Percentiles rank a stretch among this genome's conserved stretches.
phyloP scores from a whole-genome alignment of 768 basidiomycete species.

The Boletus pseudopeckii region DNA sequence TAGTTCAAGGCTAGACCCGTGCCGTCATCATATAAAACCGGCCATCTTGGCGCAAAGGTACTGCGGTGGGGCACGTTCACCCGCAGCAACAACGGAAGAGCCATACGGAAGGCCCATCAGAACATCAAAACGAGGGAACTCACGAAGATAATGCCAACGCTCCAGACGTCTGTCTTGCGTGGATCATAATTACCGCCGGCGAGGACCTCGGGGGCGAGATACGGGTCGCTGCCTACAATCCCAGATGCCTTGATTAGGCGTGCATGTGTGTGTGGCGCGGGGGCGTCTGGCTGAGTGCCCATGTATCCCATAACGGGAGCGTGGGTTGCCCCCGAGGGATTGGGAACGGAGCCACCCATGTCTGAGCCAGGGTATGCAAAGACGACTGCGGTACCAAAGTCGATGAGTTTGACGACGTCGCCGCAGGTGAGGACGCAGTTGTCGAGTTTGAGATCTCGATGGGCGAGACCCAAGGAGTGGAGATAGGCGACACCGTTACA shows the following conservation, averaged over 20 bases:
- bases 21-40: neutral
- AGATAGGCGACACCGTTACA: conserved; percentile 98
- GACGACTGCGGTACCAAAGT: conserved; percentile 99
- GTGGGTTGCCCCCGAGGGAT: conserved; percentile 5
- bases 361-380: conserved; percentile 96
- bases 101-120: neutral
- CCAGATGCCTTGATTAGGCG: conserved; percentile 67
- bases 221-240: conserved; percentile 95
- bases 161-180: conserved; percentile 98
- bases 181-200: conserved; percentile 82
- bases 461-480: conserved; percentile 95
- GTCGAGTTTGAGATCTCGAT: conserved; percentile 98
- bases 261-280: conserved; percentile 40
- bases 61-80: neutral
- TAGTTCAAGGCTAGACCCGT: neutral
- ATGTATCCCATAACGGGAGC: conserved; percentile 19
- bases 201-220: conserved; percentile 96
- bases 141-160: conserved; percentile 96
- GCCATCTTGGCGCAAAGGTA: neutral
- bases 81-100: neutral
- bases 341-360: conserved; percentile 36
- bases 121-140: conserved; percentile 11
- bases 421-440: conserved; percentile 98
- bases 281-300: conserved; percentile 17
- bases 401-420: conserved; percentile 97